A percentile compares a stretch with the other conserved stretches of the same genome.
Conservation (phyloP, 2,329 filamentous ascomycete genomes). For the Trichoderma koningii region DNA sequence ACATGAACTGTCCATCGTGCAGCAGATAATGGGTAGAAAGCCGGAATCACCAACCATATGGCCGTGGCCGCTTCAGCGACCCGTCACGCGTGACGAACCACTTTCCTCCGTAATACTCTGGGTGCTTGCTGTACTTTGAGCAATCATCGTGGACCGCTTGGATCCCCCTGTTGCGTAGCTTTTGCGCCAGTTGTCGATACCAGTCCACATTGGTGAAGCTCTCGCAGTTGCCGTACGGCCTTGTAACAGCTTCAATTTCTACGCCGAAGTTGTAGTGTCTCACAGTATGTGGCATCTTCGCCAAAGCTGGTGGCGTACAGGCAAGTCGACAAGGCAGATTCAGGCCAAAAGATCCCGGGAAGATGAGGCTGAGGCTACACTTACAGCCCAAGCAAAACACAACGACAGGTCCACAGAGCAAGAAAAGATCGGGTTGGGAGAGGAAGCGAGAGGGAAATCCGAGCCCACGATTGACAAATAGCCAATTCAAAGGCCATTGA, state of each 20-base stretch:
- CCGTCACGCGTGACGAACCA: slow-evolving; percentile 47
- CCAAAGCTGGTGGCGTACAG: background rate
- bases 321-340: background rate
- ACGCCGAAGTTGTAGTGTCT: slow-evolving; percentile 45
- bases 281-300: slow-evolving; percentile 14
- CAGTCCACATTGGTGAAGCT: slow-evolving; percentile 45
- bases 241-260: slow-evolving; percentile 44
- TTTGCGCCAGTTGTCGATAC: slow-evolving; percentile 45
- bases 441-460: background rate
- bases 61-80: slow-evolving; percentile 43
- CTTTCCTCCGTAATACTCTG: slow-evolving; percentile 46
- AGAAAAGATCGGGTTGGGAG: slow-evolving; percentile 2
- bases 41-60: slow-evolving; percentile 37
- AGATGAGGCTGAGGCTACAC: slow-evolving; percentile 17
- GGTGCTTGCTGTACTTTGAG: slow-evolving; percentile 45
- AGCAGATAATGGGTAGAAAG: background rate
- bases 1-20: background rate
- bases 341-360: background rate
- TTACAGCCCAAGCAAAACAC: slow-evolving; percentile 29
- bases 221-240: slow-evolving; percentile 42
- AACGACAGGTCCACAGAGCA: slow-evolving; percentile 12
- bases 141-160: slow-evolving; percentile 43
- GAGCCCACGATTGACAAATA: background rate
- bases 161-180: slow-evolving; percentile 44
- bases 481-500: slow-evolving; percentile 1